phyloP scores from a whole-genome alignment of 2,329 filamentous ascomycete genomes.

The Aspergillus tubingensis region DNA sequence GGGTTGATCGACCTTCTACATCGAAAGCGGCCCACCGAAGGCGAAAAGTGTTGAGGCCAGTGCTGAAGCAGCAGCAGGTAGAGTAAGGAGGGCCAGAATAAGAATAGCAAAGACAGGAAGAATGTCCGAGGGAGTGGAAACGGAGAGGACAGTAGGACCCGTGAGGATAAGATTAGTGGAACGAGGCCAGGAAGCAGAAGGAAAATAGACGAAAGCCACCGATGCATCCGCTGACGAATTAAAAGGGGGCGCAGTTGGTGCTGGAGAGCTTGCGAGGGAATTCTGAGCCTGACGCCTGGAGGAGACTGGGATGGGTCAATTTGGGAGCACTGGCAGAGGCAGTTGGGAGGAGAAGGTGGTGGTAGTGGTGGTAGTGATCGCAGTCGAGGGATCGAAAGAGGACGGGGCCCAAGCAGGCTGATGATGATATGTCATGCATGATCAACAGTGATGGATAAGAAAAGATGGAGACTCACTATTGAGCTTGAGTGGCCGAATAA shows the following conservation, averaged over 20 bases:
- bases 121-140: not conserved
- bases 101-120: not conserved
- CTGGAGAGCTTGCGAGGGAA: slow-evolving; percentile 7
- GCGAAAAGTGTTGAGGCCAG: slow-evolving; percentile 1
- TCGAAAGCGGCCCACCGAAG: slow-evolving; percentile 7
- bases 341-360: slow-evolving; percentile 14
- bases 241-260: slow-evolving; percentile 13
- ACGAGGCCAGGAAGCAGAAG: slow-evolving; percentile 13
- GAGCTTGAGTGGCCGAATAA: not conserved
- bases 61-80: not conserved
- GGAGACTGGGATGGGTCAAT: slow-evolving; percentile 3
- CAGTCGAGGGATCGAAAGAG: slow-evolving; percentile 11
- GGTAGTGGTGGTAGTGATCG: slow-evolving; percentile 6
- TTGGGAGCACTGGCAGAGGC: too few relatives aligned
- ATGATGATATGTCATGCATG: slow-evolving; percentile 29
- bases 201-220: slow-evolving; percentile 12
- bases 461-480: slow-evolving; percentile 5
- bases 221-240: slow-evolving; percentile 24
- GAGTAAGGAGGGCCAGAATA: not conserved
- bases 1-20: slow-evolving; percentile 14
- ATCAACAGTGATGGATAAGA: slow-evolving; percentile 18
- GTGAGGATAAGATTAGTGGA: slow-evolving; percentile 8
- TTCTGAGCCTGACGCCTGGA: not conserved
- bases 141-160: not conserved
- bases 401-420: slow-evolving; percentile 1